These are phyloP conservation scores for Stemphylium beticola DNA, from an alignment of 2,329 filamentous ascomycete genomes.

Conservation along the genomic window DNA sequence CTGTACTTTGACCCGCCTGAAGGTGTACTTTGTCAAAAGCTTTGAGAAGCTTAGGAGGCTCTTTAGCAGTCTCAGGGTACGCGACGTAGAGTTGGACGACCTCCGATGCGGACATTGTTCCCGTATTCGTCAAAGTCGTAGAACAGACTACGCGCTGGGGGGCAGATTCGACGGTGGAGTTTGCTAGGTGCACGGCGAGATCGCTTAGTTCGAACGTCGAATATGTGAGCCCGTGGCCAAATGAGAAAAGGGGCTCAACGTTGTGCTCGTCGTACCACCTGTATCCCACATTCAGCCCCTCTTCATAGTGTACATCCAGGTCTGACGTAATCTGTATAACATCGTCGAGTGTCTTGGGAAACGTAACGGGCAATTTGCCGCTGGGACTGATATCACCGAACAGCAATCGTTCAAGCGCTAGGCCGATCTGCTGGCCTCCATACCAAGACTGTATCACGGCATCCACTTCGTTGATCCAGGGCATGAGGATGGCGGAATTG, in stretches of 20 bases:
- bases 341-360: conserved; percentile 72
- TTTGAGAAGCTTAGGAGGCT: too few relatives aligned
- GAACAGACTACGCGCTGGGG: background rate
- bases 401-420: conserved; percentile 76
- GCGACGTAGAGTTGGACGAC: too few relatives aligned
- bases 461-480: conserved; percentile 2
- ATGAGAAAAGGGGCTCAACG: conserved; percentile 2
- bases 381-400: conserved; percentile 76
- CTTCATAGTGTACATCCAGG: background rate
- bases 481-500: conserved; percentile 2
- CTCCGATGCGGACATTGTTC: too few relatives aligned
- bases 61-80: too few relatives aligned
- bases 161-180: background rate
- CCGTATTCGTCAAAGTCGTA: too few relatives aligned
- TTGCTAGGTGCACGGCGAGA: background rate
- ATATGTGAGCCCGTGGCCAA: conserved; percentile 5
- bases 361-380: conserved; percentile 82
- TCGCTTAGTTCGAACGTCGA: background rate
- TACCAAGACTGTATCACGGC: conserved; percentile 40
- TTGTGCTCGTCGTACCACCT: conserved; percentile 3
- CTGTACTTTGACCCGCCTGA: background rate
- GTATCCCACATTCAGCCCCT: conserved; percentile 3
- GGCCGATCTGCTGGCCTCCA: conserved; percentile 81
- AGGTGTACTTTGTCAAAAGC: too few relatives aligned
- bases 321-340: conserved; percentile 52